Percentiles rank a stretch among this genome's conserved stretches.
phyloP scores from a whole-genome alignment of 805 yeast species.

The Nadsonia fulvescens region DNA sequence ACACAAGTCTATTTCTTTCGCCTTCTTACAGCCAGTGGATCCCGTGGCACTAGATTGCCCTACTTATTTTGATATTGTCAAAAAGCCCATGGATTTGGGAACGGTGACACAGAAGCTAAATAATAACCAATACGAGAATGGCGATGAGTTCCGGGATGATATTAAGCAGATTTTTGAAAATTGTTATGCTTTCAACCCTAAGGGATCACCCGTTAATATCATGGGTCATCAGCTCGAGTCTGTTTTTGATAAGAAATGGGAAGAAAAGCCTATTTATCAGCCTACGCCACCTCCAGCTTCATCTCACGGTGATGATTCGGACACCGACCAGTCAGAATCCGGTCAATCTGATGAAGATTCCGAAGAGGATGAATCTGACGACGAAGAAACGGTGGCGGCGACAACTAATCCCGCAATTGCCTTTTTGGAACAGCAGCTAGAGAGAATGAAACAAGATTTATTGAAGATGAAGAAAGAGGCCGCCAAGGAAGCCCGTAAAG shows the following conservation, averaged over 20 bases:
- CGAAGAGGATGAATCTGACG: too few species aligned
- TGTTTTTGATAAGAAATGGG: slow-evolving; percentile 76
- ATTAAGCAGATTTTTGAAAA: slow-evolving; percentile 69
- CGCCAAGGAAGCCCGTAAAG: slow-evolving; percentile 6
- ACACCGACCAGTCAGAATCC: too few species aligned
- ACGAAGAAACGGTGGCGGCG: slow-evolving; percentile 25
- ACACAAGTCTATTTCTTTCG: slow-evolving; percentile 69
- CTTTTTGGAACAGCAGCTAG: slow-evolving; percentile 71
- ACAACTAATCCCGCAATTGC: slow-evolving; percentile 81
- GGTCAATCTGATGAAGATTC: slow-evolving; percentile 23
- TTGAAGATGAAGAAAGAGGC: slow-evolving; percentile 54
- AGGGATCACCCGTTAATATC: slow-evolving; percentile 87
- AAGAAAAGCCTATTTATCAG: slow-evolving; percentile 58
- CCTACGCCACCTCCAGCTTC: slow-evolving; percentile 36
- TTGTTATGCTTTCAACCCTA: slow-evolving; percentile 87
- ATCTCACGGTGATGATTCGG: slow-evolving; percentile 26
- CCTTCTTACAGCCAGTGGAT: slow-evolving; percentile 87
- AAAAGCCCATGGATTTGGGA: slow-evolving; percentile 88
- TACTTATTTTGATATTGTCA: slow-evolving; percentile 67
- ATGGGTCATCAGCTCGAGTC: slow-evolving; percentile 89
- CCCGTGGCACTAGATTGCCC: slow-evolving; percentile 90
- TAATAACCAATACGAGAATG: slow-evolving; percentile 76
- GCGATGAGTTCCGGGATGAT: slow-evolving; percentile 74
- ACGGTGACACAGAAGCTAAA: slow-evolving; percentile 65
- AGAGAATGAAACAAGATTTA: slow-evolving; percentile 70